phyloP scores from a whole-genome alignment of 2,329 filamentous ascomycete genomes.

The Sporothrix brasiliensis region DNA sequence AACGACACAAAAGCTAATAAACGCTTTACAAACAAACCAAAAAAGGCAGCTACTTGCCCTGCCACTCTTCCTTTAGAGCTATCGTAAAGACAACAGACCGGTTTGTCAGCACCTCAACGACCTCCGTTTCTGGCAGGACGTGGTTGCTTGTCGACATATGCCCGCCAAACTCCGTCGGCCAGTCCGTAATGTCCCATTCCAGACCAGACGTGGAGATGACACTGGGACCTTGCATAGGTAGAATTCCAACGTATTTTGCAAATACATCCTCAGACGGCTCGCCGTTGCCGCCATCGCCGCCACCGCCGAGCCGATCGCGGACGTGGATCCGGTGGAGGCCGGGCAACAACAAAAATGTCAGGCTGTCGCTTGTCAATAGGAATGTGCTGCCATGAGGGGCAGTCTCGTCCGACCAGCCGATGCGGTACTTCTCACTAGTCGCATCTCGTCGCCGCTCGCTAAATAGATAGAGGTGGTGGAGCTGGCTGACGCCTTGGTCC shows the following conservation, averaged over 20 bases:
- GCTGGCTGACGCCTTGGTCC: slow-evolving; percentile 86
- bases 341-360: slow-evolving; percentile 77
- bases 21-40: not conserved
- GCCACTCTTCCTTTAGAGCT: slow-evolving; percentile 57
- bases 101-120: slow-evolving; percentile 65
- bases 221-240: slow-evolving; percentile 79
- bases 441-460: slow-evolving; percentile 44
- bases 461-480: slow-evolving; percentile 78
- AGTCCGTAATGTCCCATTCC: slow-evolving; percentile 86
- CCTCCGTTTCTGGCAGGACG: slow-evolving; percentile 59
- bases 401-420: slow-evolving; percentile 46
- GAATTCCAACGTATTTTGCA: slow-evolving; percentile 79
- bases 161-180: slow-evolving; percentile 75
- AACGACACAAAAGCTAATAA: not conserved
- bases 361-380: slow-evolving; percentile 76
- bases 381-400: slow-evolving; percentile 57
- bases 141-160: slow-evolving; percentile 81
- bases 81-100: slow-evolving; percentile 74
- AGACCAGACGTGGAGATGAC: slow-evolving; percentile 78
- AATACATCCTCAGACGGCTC: slow-evolving; percentile 55
- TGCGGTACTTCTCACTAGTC: slow-evolving; percentile 10
- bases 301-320: slow-evolving; percentile 47
- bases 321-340: slow-evolving; percentile 71
- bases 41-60: not conserved
- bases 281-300: not conserved